Conservation (phyloP, 1,139 yeast species). For the Geotrichum siamense region DNA sequence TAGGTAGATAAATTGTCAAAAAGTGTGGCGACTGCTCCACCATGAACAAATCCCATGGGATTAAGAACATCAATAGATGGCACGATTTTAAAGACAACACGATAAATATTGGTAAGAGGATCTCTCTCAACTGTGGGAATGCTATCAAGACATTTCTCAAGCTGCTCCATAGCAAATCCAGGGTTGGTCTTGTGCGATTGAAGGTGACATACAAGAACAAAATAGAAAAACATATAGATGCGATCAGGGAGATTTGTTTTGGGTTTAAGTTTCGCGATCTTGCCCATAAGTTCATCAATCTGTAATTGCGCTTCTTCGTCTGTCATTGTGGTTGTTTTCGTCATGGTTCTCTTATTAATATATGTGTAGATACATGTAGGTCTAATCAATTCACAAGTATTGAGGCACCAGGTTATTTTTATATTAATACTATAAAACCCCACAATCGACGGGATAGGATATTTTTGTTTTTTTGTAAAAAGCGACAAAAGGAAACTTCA, state of each 20-base stretch:
- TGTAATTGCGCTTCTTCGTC: too few species aligned
- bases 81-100: conserved; percentile 9
- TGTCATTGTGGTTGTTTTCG: too few species aligned
- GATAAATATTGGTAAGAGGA: background rate
- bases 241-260: background rate
- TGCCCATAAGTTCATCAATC: background rate
- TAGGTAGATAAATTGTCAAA: conserved; percentile 27
- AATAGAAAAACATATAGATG: background rate
- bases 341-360: too few species aligned
- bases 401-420: too few species aligned
- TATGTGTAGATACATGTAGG: too few species aligned
- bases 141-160: conserved; percentile 16
- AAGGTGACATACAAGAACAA: background rate
- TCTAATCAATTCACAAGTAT: too few species aligned
- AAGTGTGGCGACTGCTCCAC: conserved; percentile 33
- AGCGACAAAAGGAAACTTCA: too few species aligned
- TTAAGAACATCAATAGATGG: conserved; percentile 4
- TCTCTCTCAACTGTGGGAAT: conserved; percentile 4
- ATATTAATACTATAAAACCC: too few species aligned
- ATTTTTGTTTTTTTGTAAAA: too few species aligned
- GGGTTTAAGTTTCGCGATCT: background rate
- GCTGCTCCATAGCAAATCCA: conserved; percentile 3
- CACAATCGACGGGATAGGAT: too few species aligned
- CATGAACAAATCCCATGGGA: conserved; percentile 26
- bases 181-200: background rate